These are phyloP conservation scores for Ophiostoma perfectum DNA, from an alignment of 2,329 filamentous ascomycete genomes.

Conservation along the genomic window DNA sequence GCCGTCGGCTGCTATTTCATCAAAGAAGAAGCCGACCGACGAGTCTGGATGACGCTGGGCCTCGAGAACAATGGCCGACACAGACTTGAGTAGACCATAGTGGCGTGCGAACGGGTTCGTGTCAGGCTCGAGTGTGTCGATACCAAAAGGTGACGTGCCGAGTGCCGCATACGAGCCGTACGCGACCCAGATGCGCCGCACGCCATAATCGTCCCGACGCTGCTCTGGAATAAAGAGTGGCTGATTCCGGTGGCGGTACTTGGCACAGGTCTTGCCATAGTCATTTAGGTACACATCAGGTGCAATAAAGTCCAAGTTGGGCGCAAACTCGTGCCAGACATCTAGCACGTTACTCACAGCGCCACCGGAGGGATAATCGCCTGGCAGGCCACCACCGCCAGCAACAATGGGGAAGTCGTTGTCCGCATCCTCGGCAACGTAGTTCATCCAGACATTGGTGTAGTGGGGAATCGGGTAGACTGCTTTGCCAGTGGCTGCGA, in stretches of 20 bases:
- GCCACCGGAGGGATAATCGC: constrained; percentile 43
- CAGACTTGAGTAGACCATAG: constrained; percentile 32
- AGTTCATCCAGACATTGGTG: constrained; percentile 35
- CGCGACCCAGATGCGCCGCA: constrained; percentile 39
- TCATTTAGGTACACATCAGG: constrained; percentile 42
- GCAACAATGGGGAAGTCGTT: constrained; percentile 8
- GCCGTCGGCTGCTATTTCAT: constrained; percentile 25
- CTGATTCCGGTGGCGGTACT: constrained; percentile 29
- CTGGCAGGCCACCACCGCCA: constrained; percentile 34
- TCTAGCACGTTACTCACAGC: constrained; percentile 39
- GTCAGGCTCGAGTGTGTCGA: constrained; percentile 32
- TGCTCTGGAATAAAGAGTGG: constrained; percentile 50
- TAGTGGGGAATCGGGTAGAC: constrained; percentile 34
- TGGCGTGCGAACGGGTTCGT: constrained; percentile 9
- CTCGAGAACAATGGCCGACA: constrained; percentile 12
- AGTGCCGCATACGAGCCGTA: constrained; percentile 29
- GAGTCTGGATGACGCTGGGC: constrained; percentile 12
- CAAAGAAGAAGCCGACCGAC: constrained; percentile 33
- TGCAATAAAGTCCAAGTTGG: constrained; percentile 41
- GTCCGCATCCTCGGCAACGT: constrained; percentile 30
- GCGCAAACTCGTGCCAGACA: constrained; percentile 41
- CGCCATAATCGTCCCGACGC: constrained; percentile 43
- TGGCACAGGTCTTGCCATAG: constrained; percentile 33
- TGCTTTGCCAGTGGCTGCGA: constrained; percentile 35
- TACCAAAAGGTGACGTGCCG: constrained; percentile 35